Conservation (phyloP, 73 alveolate species). For the Paramecium octaurelia region DNA sequence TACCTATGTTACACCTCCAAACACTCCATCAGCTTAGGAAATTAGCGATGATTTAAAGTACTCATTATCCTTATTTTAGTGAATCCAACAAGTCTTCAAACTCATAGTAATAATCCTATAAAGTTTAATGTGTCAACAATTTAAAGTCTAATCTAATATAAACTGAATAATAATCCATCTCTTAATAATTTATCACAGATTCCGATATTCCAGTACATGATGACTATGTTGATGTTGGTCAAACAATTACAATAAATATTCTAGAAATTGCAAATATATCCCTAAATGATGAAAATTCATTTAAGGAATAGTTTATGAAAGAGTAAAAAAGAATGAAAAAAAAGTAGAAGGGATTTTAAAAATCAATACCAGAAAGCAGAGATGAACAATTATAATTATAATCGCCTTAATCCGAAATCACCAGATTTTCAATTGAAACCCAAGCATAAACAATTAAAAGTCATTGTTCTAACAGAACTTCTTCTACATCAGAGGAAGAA, state of each 20-base stretch:
- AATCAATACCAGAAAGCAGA: neutral
- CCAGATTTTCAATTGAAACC: slow-evolving; percentile 3
- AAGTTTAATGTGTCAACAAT: neutral
- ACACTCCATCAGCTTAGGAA: neutral
- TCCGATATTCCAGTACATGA: neutral
- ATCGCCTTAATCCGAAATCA: slow-evolving; percentile 1
- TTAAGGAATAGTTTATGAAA: neutral
- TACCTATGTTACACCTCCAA: neutral
- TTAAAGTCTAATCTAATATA: neutral
- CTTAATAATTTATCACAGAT: neutral
- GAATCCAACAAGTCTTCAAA: neutral
- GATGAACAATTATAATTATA: slow-evolving; percentile 12
- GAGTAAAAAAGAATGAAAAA: neutral
- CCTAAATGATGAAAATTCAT: neutral
- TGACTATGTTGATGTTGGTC: neutral
- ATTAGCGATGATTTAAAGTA: neutral
- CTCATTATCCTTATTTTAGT: neutral
- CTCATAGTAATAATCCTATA: neutral
- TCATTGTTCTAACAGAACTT: neutral
- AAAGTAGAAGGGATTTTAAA: neutral
- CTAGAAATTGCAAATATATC: neutral
- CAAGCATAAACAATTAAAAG: neutral
- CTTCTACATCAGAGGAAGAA: neutral
- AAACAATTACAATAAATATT: neutral
- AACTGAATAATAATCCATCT: neutral